A percentile compares a stretch with the other conserved stretches of the same genome.
These are phyloP conservation scores for Rhodamnia rubescens DNA, from an alignment of 345 rosid genomes.

Conservation along the genomic window DNA sequence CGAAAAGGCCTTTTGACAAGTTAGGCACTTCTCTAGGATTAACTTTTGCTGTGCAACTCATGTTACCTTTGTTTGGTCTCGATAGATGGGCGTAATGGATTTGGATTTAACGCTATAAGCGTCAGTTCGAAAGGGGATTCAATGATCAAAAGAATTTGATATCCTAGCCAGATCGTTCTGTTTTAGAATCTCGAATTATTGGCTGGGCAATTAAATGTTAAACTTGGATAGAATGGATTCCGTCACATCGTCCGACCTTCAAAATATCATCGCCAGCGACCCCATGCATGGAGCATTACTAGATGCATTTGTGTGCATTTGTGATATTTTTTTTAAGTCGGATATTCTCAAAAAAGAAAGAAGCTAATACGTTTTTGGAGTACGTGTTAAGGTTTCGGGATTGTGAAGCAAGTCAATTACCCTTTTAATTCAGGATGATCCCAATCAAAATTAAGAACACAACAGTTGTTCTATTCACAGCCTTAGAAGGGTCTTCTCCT, in stretches of 20 bases:
- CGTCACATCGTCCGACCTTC: neutral
- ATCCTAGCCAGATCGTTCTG: neutral
- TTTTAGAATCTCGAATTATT: neutral
- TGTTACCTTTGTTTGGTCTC: neutral
- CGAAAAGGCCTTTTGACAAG: neutral
- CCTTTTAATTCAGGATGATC: neutral
- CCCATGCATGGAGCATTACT: neutral
- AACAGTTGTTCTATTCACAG: neutral
- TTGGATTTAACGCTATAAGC: too few species aligned
- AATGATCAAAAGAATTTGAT: neutral
- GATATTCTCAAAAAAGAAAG: too few species aligned
- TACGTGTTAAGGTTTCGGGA: neutral
- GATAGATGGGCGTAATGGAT: neutral
- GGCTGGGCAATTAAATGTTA: fast-evolving
- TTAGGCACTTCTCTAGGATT: neutral
- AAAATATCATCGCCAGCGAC: neutral
- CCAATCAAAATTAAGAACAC: too few species aligned
- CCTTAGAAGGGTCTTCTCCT: neutral
- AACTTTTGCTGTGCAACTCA: neutral
- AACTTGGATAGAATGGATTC: neutral
- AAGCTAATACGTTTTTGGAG: neutral
- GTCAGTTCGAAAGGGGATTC: too few species aligned
- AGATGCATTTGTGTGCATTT: too few species aligned
- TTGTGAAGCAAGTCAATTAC: neutral
- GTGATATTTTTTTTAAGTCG: too few species aligned